These are phyloP conservation scores for Albifimbria verrucaria DNA, from an alignment of 2,329 filamentous ascomycete species.

Conservation along the genomic window DNA sequence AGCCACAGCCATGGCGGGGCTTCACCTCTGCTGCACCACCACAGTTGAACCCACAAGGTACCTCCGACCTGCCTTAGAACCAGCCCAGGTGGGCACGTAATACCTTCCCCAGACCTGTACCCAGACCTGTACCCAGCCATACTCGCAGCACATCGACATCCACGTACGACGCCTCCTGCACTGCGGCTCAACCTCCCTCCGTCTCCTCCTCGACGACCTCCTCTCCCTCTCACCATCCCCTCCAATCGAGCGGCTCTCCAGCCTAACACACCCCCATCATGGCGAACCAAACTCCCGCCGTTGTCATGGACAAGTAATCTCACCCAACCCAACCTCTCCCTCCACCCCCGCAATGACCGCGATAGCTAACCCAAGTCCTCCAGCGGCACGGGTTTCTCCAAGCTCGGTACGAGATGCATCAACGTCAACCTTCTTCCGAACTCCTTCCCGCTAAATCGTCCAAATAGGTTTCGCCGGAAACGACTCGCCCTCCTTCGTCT, in stretches of 20 bases:
- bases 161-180: neutral
- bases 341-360: conserved; percentile 22
- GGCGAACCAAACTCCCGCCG: conserved; percentile 98
- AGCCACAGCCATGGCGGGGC: neutral
- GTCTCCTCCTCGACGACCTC: conserved; percentile 8
- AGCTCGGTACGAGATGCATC: conserved; percentile 73
- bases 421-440: neutral
- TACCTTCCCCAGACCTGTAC: no score
- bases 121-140: neutral
- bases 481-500: conserved; percentile 98
- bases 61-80: neutral
- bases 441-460: conserved; percentile 20
- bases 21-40: neutral
- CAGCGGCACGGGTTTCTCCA: conserved; percentile 99
- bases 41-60: neutral
- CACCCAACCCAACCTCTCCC: conserved; percentile 28
- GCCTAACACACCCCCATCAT: conserved; percentile 46
- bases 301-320: conserved; percentile 99
- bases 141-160: neutral
- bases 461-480: conserved; percentile 93
- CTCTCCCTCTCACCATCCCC: conserved; percentile 14
- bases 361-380: conserved; percentile 29
- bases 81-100: neutral
- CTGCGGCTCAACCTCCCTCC: neutral
- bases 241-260: conserved; percentile 11